Percentiles rank a stretch among this genome's conserved stretches.
Conservation (phyloP, 352 stramenopile species). For the Phytophthora multivora region DNA sequence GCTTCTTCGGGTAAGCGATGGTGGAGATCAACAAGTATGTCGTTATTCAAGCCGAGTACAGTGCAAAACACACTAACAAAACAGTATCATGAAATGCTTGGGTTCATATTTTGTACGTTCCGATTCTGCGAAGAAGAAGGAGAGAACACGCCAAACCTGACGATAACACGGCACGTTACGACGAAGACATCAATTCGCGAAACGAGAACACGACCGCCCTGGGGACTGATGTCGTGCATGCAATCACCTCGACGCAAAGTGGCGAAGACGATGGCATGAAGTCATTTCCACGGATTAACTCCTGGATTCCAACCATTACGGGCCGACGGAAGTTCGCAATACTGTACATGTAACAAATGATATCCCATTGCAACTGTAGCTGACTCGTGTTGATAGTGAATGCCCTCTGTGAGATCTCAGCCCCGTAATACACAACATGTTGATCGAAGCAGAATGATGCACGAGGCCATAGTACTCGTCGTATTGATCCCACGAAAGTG, state of each 20-base stretch:
- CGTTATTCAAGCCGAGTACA: no score
- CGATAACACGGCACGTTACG: not conserved
- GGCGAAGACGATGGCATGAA: not conserved
- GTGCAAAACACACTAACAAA: no score
- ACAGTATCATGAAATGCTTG: no score
- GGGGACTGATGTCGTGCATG: no score
- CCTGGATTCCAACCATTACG: no score
- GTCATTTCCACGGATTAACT: no score
- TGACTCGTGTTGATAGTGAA: no score
- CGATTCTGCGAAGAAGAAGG: not conserved
- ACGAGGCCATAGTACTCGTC: not conserved
- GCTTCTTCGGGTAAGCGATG: conserved; percentile 48
- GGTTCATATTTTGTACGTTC: no score
- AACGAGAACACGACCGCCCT: not conserved
- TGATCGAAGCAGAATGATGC: not conserved
- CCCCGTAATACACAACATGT: not conserved
- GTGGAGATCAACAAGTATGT: not conserved
- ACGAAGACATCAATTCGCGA: not conserved
- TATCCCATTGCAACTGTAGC: not conserved
- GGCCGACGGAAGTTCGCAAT: no score
- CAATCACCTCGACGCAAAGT: not conserved
- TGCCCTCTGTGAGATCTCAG: not conserved
- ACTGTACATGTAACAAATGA: not conserved
- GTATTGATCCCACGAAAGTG: not conserved
- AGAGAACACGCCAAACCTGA: not conserved